These are phyloP conservation scores for Tanozyma kutaoensis DNA, from an alignment of 805 yeast species.

Conservation along the genomic window DNA sequence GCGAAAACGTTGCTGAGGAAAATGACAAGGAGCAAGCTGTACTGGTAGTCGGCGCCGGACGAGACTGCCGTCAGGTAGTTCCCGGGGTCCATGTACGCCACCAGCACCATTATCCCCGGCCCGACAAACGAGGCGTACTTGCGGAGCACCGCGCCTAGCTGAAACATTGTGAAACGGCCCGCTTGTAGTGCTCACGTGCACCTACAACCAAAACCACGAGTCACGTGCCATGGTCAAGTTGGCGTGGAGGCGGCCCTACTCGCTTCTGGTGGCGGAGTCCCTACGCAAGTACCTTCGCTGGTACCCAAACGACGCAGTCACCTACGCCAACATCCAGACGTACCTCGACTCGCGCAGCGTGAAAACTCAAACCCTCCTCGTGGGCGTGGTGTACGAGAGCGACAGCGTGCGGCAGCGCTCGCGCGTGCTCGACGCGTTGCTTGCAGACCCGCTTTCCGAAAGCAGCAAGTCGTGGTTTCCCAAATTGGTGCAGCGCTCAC, in stretches of 20 bases:
- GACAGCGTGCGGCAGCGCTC: constrained; percentile 8
- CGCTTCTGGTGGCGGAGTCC: constrained; percentile 4
- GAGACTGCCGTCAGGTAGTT: constrained; percentile 43
- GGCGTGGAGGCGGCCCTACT: too few relatives aligned
- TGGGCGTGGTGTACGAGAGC: constrained; percentile 22
- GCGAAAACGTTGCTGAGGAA: constrained; percentile 33
- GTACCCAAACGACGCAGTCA: constrained; percentile 10
- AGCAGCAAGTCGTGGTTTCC: constrained; percentile 18
- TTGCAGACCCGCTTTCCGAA: constrained; percentile 27
- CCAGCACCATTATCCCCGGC: constrained; percentile 90
- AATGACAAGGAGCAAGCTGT: constrained; percentile 28
- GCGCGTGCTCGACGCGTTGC: constrained; percentile 19
- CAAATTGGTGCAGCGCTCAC: constrained; percentile 10
- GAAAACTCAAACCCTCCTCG: constrained; percentile 8
- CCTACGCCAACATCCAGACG: constrained; percentile 7
- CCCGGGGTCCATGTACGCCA: constrained; percentile 97
- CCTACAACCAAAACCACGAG: too few relatives aligned
- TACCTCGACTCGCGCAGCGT: constrained; percentile 3
- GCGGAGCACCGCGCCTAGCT: constrained; percentile 7
- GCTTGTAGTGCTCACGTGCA: too few relatives aligned
- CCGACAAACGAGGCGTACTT: constrained; percentile 63
- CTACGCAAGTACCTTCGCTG: constrained; percentile 6
- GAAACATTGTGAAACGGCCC: too few relatives aligned
- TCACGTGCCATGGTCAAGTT: too few relatives aligned
- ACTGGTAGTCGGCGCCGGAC: constrained; percentile 33